These are phyloP conservation scores for Trichoderma erinaceum DNA, from an alignment of 495 filamentous ascomycete species.

Conservation along the genomic window DNA sequence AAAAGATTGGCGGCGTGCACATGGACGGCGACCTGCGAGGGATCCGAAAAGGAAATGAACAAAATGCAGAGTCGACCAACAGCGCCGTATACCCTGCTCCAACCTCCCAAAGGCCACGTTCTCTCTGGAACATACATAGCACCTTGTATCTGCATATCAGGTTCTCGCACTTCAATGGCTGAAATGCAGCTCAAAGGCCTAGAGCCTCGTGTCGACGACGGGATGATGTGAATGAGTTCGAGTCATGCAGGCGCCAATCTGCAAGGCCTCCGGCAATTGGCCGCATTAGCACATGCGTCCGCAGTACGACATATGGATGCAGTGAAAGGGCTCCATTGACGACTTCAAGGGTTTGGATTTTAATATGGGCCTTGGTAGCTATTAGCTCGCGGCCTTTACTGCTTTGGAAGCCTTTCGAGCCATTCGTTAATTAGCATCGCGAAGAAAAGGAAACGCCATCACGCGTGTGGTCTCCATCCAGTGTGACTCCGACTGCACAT, in stretches of 20 bases:
- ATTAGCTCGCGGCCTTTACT: too few relatives aligned
- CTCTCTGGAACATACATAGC: too few relatives aligned
- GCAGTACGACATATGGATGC: constrained; percentile 7
- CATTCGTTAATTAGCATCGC: background rate
- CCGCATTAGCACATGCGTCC: constrained; percentile 14
- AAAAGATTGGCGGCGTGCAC: too few relatives aligned
- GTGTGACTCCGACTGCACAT: background rate
- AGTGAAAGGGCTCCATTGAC: background rate
- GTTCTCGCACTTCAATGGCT: too few relatives aligned
- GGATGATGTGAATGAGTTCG: background rate
- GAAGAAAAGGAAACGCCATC: background rate
- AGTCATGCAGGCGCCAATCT: constrained; percentile 11
- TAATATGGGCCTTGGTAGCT: background rate
- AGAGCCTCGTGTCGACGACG: background rate
- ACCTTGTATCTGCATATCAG: too few relatives aligned
- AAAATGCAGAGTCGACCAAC: too few relatives aligned
- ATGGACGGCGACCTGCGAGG: too few relatives aligned
- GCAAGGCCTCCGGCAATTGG: constrained; percentile 9
- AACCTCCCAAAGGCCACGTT: too few relatives aligned
- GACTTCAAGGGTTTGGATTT: background rate
- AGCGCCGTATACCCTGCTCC: too few relatives aligned
- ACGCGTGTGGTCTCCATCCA: background rate
- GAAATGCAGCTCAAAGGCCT: background rate
- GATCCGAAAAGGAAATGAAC: too few relatives aligned
- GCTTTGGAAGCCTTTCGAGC: too few relatives aligned